phyloP scores from a whole-genome alignment of 441 rosid species.

The Pelargonium citronellum region DNA sequence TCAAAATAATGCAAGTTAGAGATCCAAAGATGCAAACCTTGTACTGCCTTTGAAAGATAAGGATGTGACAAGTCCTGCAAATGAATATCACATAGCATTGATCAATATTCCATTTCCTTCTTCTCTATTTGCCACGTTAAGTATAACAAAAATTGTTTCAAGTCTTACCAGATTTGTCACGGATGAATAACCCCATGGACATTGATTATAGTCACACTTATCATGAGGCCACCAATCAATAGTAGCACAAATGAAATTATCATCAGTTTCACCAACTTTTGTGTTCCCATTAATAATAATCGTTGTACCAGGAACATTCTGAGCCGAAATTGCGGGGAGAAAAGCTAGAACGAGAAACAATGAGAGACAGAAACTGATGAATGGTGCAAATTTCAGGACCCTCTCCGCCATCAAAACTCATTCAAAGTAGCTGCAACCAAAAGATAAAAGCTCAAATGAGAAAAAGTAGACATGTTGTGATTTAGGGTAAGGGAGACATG shows the following conservation, averaged over 20 bases:
- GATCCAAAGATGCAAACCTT: slow-evolving; percentile 43
- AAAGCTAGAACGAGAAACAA: slow-evolving; percentile 36
- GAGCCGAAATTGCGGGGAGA: slow-evolving; percentile 42
- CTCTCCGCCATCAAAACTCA: slow-evolving; percentile 21
- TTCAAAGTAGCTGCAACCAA: slow-evolving; percentile 31
- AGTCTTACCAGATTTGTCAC: slow-evolving; percentile 58
- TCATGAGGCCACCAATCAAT: slow-evolving; percentile 99
- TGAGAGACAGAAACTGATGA: slow-evolving; percentile 47
- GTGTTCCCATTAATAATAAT: slow-evolving; percentile 48
- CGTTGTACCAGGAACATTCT: slow-evolving; percentile 35
- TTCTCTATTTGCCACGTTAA: background rate
- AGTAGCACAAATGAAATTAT: slow-evolving; percentile 84
- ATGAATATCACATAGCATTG: slow-evolving; percentile 6
- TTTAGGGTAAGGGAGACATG: background rate
- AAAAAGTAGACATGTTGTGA: background rate
- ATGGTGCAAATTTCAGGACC: slow-evolving; percentile 20
- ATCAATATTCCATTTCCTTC: slow-evolving; percentile 11
- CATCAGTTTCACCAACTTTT: slow-evolving; percentile 56
- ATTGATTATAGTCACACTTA: slow-evolving; percentile 80
- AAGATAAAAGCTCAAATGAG: slow-evolving; percentile 12
- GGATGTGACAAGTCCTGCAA: slow-evolving; percentile 80
- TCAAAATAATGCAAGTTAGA: background rate
- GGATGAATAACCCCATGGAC: slow-evolving; percentile 89
- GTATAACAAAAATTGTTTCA: background rate
- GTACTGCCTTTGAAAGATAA: slow-evolving; percentile 62